Percentiles rank a stretch among this genome's conserved stretches.
Evolutionary conservation across 331 rosid species (phyloP).

Genomic region (Stylosanthes scabra): DNA sequence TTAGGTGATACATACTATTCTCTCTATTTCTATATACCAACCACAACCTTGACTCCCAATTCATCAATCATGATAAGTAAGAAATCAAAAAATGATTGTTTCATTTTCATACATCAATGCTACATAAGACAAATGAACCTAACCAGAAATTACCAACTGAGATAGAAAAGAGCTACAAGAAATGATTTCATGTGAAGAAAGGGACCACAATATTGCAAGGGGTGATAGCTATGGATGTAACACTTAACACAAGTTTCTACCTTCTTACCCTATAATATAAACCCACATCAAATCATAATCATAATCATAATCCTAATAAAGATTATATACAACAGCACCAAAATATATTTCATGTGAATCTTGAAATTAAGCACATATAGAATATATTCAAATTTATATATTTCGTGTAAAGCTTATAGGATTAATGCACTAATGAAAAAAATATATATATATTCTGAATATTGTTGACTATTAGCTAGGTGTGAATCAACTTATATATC

Average conservation of each 20-base stretch:
- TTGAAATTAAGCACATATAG: neutral
- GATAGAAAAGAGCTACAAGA: constrained; percentile 19
- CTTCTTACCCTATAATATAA: constrained; percentile 3
- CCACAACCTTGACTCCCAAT: neutral
- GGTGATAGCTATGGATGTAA: neutral
- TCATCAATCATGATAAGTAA: constrained; percentile 7
- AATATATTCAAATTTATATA: neutral
- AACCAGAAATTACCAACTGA: neutral
- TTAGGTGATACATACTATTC: neutral
- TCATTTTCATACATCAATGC: neutral
- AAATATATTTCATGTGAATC: constrained; percentile 13
- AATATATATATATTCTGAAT: neutral
- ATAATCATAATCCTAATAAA: constrained; percentile 22
- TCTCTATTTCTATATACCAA: neutral
- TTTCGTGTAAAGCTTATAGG: neutral
- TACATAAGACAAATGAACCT: constrained; percentile 6
- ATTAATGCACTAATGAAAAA: neutral
- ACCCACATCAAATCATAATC: neutral
- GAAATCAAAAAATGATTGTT: neutral
- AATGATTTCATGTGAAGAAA: neutral
- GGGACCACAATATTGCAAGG: no score
- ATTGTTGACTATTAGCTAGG: constrained; percentile 23
- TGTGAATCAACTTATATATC: constrained; percentile 19
- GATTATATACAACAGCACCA: neutral
- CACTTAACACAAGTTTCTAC: neutral